phyloP scores from a whole-genome alignment of 192 early-diverging fungal species.

The Umbelopsis isabellina region DNA sequence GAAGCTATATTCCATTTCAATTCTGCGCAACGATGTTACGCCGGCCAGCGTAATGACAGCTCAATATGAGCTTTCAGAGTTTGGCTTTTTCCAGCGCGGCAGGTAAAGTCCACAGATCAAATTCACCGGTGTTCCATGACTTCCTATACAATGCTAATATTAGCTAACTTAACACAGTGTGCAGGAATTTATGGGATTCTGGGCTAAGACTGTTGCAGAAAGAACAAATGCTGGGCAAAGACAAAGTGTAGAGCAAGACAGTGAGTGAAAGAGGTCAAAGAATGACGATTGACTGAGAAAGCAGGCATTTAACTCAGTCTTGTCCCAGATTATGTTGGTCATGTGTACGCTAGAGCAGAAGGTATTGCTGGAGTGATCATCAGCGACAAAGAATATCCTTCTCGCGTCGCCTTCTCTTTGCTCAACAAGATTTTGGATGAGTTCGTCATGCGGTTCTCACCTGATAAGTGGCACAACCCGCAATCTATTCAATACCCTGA shows the following conservation, averaged over 20 bases:
- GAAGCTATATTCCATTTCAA: conserved; percentile 57
- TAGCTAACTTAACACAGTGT: conserved; percentile 50
- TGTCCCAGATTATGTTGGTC: conserved; percentile 72
- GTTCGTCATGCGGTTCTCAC: conserved; percentile 69
- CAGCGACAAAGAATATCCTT: conserved; percentile 88
- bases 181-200: conserved; percentile 88
- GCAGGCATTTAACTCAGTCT: neutral
- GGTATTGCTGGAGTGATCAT: conserved; percentile 79
- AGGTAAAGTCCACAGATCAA: conserved; percentile 50
- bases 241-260: conserved; percentile 78
- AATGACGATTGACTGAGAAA: neutral
- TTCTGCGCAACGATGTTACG: conserved; percentile 47
- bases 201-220: conserved; percentile 82
- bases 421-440: conserved; percentile 88
- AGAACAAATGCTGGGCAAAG: conserved; percentile 79
- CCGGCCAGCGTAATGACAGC: conserved; percentile 59
- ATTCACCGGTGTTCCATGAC: neutral
- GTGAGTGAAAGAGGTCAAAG: conserved; percentile 44
- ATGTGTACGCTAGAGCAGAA: conserved; percentile 75
- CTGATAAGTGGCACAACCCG: conserved; percentile 42
- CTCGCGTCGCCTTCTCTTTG: conserved; percentile 85
- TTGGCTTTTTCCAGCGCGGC: conserved; percentile 86
- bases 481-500: conserved; percentile 64
- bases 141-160: neutral
- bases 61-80: conserved; percentile 75